phyloP scores from a whole-genome alignment of 2,329 filamentous ascomycete genomes.

The Aspergillus pseudoterreus region DNA sequence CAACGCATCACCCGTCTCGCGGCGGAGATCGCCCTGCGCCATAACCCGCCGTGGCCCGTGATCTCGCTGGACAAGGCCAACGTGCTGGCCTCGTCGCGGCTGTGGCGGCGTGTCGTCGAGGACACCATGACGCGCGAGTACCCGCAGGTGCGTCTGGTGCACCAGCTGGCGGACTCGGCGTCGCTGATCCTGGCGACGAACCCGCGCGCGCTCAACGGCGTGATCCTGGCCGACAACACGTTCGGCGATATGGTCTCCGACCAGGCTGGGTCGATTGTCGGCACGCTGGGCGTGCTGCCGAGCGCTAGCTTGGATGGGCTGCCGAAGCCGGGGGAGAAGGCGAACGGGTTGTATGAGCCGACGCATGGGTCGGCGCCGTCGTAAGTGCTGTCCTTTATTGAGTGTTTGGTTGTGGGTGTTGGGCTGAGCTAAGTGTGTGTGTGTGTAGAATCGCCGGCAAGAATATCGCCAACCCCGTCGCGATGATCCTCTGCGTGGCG shows the following conservation, averaged over 20 bases:
- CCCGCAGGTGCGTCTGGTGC: constrained; percentile 71
- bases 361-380: constrained; percentile 64
- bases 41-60: constrained; percentile 68
- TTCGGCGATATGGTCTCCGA: constrained; percentile 93
- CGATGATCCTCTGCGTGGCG: constrained; percentile 81
- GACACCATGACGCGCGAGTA: constrained; percentile 81
- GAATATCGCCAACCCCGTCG: constrained; percentile 83
- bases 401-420: not conserved
- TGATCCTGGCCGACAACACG: constrained; percentile 83
- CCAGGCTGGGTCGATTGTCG: constrained; percentile 85
- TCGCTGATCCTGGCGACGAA: constrained; percentile 93
- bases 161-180: constrained; percentile 86
- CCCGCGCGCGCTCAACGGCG: constrained; percentile 74
- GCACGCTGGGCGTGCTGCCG: constrained; percentile 77
- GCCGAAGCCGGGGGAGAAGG: constrained; percentile 67
- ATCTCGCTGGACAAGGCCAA: constrained; percentile 91
- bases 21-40: constrained; percentile 69
- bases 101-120: constrained; percentile 80
- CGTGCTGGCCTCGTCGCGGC: constrained; percentile 76
- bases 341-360: constrained; percentile 90
- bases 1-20: constrained; percentile 77
- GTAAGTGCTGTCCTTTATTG: constrained; percentile 19
- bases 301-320: constrained; percentile 80
- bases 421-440: not conserved
- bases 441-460: constrained; percentile 72